phyloP scores from a whole-genome alignment of 1,284 basidiomycete genomes.

The Sanghuangporus sanghuang region DNA sequence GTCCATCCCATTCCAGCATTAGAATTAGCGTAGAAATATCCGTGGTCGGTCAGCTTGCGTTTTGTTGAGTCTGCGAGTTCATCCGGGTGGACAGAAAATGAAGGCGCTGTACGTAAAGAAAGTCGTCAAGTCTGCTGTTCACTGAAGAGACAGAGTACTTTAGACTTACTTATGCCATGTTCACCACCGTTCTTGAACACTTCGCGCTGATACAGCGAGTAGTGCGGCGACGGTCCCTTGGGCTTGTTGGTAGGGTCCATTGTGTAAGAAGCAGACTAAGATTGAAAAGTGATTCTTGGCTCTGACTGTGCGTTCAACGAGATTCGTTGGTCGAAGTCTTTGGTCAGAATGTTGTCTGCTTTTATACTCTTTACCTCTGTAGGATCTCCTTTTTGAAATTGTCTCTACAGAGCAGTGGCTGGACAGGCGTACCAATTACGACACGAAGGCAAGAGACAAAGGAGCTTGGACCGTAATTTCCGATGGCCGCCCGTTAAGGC shows the following conservation, averaged over 20 bases:
- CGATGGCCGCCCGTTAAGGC: not conserved
- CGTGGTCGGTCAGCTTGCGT: conserved; percentile 46
- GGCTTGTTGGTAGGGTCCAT: conserved; percentile 53
- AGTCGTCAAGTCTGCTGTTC: not conserved
- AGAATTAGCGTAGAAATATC: conserved; percentile 51
- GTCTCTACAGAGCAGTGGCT: not conserved
- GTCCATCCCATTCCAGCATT: conserved; percentile 56
- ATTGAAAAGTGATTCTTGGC: not conserved
- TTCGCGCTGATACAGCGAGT: conserved; percentile 51
- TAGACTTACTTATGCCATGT: conserved; percentile 32
- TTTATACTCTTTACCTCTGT: not conserved
- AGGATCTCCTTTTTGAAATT: not conserved
- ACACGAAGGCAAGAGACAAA: not conserved
- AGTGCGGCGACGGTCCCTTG: conserved; percentile 47
- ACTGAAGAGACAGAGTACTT: not conserved
- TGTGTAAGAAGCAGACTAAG: not conserved
- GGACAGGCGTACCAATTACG: not conserved
- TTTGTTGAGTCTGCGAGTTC: conserved; percentile 45
- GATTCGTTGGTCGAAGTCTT: not conserved
- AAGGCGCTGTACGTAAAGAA: conserved; percentile 25
- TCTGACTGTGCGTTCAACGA: not conserved
- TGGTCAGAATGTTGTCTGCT: not conserved
- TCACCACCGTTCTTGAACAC: conserved; percentile 43
- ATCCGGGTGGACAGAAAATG: conserved; percentile 43
- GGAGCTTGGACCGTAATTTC: not conserved